Base-by-base conservation (phyloP, 495 filamentous ascomycete species). In the Tirmania nivea region DNA sequence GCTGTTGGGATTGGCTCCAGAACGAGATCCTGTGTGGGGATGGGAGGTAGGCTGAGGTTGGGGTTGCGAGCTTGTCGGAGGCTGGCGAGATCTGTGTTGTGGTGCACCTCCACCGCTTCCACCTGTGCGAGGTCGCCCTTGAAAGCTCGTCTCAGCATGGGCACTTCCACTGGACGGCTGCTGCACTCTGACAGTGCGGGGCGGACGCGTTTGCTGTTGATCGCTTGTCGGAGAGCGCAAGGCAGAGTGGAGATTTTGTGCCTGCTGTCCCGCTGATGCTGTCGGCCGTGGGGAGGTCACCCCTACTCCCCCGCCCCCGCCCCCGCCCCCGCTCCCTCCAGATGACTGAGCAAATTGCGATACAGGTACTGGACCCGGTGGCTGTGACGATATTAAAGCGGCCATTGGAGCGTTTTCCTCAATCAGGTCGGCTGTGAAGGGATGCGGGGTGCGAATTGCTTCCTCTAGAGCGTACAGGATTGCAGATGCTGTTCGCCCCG, bases 391-490 rank as follows among this genome's bases (percentile, higher is more conserved):
- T 71, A 61, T 93, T 70, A 68, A 93, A 83, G 52, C 61, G 59
- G 90, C 80, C 90, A 97, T 96, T 58, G 79, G 76, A 61, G 89
- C 87, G 80, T 87, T 86, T 73, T 89, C 80, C 72, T 97, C 90
- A 52, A 80, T 76, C 47, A 77, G 72, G 65, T 93, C 87, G 14
- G 84, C 74, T 4, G 87, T 87, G 68, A 97, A 90, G 10, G 78
- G 73, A 54, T 86, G 75, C 1, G 90, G 89, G 39, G 78, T 76
- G 50, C 88, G 81, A 50, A 95, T 73, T 48, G 84, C 90, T 69
- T 89, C 85, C 70, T 97, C 89, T 49, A 96, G 78, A 7, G 86
- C 77, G 73, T 80, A 94, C 56, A 86, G 80, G 63, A 97, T 86
- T 16, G 90, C 89, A 54, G 79, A 76, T 14, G 79, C 76, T 34